Evolutionary conservation across 163 green algal species (phyloP).

Genomic region (Chloromonas sp.): DNA sequence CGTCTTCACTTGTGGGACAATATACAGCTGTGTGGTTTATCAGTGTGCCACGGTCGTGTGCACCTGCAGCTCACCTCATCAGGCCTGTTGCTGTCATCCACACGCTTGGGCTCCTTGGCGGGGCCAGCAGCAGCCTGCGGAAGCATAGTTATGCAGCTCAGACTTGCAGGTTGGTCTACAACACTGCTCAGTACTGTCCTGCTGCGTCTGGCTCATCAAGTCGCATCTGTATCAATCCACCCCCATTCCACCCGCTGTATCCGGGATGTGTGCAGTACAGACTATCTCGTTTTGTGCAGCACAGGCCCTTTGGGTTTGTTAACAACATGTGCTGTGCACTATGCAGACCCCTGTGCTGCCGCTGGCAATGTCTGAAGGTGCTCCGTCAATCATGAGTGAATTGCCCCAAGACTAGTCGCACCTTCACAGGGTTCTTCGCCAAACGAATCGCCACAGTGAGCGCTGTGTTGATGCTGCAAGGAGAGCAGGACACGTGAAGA

Average conservation of each 20-base stretch:
- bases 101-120: constrained; percentile 43
- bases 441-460: constrained; percentile 72
- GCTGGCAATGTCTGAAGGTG: too few species aligned
- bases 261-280: too few species aligned
- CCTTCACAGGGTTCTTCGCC: constrained; percentile 50
- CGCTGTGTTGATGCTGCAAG: constrained; percentile 75
- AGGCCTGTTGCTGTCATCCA: constrained; percentile 38
- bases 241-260: too few species aligned
- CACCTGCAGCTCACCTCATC: constrained; percentile 7
- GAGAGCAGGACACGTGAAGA: background rate
- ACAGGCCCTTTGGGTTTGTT: too few species aligned
- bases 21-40: too few species aligned
- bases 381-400: too few species aligned
- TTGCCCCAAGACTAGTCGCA: background rate
- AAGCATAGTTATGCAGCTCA: background rate
- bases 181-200: background rate
- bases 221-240: background rate
- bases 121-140: constrained; percentile 4
- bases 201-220: background rate
- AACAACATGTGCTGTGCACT: too few species aligned
- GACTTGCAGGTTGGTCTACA: background rate
- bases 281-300: too few species aligned
- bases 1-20: too few species aligned
- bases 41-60: too few species aligned
- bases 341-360: too few species aligned